Base-by-base conservation (phyloP, 345 rosid species). In the Aquilaria malaccensis region DNA sequence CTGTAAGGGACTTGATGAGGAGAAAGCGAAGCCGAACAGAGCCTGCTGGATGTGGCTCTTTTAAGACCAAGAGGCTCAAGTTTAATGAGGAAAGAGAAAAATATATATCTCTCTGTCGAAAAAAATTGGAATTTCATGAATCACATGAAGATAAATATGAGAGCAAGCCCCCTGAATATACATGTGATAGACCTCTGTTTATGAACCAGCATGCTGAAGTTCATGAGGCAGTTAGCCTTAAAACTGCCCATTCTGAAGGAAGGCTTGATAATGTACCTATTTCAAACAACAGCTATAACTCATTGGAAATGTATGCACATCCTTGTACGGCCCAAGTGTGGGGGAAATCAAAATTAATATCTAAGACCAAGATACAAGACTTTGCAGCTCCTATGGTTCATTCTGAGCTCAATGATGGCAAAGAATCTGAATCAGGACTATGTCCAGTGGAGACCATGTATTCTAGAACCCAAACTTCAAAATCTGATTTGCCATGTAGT, bases 1-100 rank as follows among this genome's bases (percentile, higher is more conserved):
- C 92, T 15, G 65, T 87, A 45, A 83, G 98, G 59, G 97, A 89
- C 67, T 73, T 93, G 85, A 93, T 89, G 97, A 83, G 97, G 61
- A 83, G 68, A 73, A 89, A 85, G 72, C 82, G 97, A 55, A 52
- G 68, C 71, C 82, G 62, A 51, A 72, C 71, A 65, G 77, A 78
- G 30, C 64, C 79, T 29, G 68, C 70, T 62, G 85, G 63, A 65
- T 64, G 61, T 70, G 80, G 66, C 4, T 67, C 71, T 70, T 29
- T 50, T 66, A 69, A 75, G 52, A 65, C 59, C 37, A 73, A 75
- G 58, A 82, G 68, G 50, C 68, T 66, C 67, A 47, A 54, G 69
- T 61, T 68, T 53, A 68, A 45, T 33, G 76, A 63, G 58, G 75
- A 57, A 50, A 72, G 65, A 30, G 67, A 71, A 50, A 60, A 47